These are phyloP conservation scores for Ceratocystis papillata DNA, from an alignment of 2,329 filamentous ascomycete species.

Conservation along the genomic window DNA sequence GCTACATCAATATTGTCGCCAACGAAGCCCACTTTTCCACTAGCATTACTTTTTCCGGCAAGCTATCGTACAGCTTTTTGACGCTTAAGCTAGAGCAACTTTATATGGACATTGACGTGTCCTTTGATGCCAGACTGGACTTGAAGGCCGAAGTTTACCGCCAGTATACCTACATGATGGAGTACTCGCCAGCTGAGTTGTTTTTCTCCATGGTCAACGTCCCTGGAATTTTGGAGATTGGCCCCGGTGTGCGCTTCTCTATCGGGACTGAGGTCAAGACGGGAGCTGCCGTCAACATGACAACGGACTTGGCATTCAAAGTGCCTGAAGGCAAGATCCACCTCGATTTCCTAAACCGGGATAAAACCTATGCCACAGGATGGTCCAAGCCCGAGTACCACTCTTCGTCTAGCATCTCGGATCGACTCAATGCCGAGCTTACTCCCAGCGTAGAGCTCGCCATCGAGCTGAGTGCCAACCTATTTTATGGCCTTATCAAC, in stretches of 20 bases:
- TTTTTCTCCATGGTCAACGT: conserved; percentile 33
- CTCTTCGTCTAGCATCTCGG: conserved; percentile 31
- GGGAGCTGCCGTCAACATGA: conserved; percentile 31
- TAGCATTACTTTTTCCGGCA: conserved; percentile 35
- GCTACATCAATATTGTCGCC: conserved; percentile 32
- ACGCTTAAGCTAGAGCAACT: conserved; percentile 31
- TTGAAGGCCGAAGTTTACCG: conserved; percentile 32
- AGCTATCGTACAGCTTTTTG: conserved; percentile 35
- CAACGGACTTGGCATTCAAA: conserved; percentile 30
- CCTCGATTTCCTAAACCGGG: conserved; percentile 32
- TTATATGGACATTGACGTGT: conserved; percentile 36
- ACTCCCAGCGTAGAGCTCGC: conserved; percentile 32
- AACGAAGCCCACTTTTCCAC: conserved; percentile 32
- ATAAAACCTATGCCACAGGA: conserved; percentile 29
- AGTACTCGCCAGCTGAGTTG: conserved; percentile 33
- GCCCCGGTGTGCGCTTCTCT: conserved; percentile 32
- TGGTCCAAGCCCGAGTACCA: conserved; percentile 33
- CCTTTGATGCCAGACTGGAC: conserved; percentile 32
- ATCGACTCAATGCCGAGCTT: conserved; percentile 30
- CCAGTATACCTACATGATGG: conserved; percentile 31
- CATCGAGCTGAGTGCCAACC: conserved; percentile 33
- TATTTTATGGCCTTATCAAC: conserved; percentile 32
- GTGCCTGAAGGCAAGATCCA: conserved; percentile 33
- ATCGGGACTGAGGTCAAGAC: conserved; percentile 33
- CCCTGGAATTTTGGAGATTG: conserved; percentile 34